Percentiles rank a stretch among this genome's conserved stretches.
These are phyloP conservation scores for Paramecium sonneborni DNA, from an alignment of 73 alveolate species.

Conservation along the genomic window DNA sequence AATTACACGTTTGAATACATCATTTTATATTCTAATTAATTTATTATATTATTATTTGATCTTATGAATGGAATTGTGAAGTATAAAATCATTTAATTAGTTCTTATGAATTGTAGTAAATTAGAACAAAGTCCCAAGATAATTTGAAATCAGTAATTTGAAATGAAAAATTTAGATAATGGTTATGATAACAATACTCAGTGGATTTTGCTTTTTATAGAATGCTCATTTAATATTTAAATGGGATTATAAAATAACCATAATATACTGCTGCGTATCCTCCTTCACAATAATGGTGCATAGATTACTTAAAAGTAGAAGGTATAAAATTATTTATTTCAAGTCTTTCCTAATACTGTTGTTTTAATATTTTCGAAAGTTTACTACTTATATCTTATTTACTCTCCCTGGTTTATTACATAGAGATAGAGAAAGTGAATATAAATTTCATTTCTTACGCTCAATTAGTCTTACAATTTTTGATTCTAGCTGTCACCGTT, in stretches of 20 bases:
- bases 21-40: neutral
- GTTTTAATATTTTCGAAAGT: conserved; percentile 23
- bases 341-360: neutral
- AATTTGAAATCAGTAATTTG: conserved; percentile 6
- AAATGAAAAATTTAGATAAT: neutral
- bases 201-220: neutral
- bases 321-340: neutral
- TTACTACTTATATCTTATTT: neutral
- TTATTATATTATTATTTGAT: neutral
- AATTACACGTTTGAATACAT: neutral
- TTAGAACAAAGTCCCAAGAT: conserved; percentile 4
- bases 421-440: neutral
- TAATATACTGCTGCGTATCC: neutral
- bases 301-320: neutral
- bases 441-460: conserved; percentile 17
- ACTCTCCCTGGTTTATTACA: neutral
- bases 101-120: neutral
- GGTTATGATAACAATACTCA: neutral
- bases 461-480: conserved; percentile 9
- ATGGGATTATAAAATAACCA: conserved; percentile 35
- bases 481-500: conserved; percentile 21
- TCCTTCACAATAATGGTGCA: conserved; percentile 4
- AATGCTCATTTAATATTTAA: neutral
- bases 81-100: neutral
- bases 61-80: neutral